These are phyloP conservation scores for Lindgomyces ingoldianus DNA, from an alignment of 495 filamentous ascomycete species.

Conservation along the genomic window DNA sequence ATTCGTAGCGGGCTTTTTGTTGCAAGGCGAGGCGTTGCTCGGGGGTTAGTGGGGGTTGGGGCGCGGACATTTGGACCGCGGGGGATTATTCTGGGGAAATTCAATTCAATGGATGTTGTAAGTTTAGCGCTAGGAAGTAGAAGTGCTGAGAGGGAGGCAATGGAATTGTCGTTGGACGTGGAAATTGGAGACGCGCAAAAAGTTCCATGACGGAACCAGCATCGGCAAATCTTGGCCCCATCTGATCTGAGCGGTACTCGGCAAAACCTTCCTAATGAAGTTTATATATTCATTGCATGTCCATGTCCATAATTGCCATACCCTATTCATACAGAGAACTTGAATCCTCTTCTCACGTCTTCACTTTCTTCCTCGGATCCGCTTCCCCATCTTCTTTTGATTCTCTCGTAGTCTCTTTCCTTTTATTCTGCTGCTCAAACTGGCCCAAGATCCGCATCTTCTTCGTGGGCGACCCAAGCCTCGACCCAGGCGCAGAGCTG, in stretches of 20 bases:
- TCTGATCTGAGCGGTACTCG: constrained; percentile 1
- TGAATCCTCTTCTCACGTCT: no score
- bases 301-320: no score
- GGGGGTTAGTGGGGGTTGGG: constrained; percentile 33
- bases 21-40: constrained; percentile 27
- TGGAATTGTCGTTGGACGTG: background rate
- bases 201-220: background rate
- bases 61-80: constrained; percentile 13
- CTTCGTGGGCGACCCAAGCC: constrained; percentile 1
- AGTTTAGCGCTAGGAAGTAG: background rate
- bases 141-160: background rate
- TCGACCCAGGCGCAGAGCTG: background rate
- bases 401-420: no score
- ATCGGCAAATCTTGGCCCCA: background rate
- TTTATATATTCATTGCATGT: no score
- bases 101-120: no score
- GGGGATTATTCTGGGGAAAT: background rate
- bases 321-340: no score
- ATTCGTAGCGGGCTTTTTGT: constrained; percentile 46
- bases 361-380: no score
- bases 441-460: background rate
- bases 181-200: background rate
- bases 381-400: no score
- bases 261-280: constrained; percentile 20
- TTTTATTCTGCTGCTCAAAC: constrained; percentile 8